Conservation (phyloP, 2,329 filamentous ascomycete species). For the Clathrospora elynae region DNA sequence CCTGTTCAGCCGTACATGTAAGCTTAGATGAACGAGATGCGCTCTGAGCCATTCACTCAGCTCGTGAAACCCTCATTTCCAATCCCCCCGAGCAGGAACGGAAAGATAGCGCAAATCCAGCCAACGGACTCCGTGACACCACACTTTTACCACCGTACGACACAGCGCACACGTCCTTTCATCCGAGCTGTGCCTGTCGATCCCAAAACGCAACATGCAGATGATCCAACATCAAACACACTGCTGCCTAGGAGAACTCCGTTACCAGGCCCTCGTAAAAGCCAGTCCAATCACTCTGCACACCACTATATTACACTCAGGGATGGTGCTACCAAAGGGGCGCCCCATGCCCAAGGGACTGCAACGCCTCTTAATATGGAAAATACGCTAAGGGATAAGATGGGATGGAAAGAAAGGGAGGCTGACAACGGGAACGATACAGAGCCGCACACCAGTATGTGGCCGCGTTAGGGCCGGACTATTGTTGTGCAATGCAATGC, state of each 20-base stretch:
- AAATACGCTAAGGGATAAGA: slow-evolving; percentile 6
- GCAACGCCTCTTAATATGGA: slow-evolving; percentile 28
- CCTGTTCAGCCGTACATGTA: too few species aligned
- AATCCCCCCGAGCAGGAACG: too few species aligned
- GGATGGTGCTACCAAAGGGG: slow-evolving; percentile 14
- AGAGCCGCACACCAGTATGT: slow-evolving; percentile 31
- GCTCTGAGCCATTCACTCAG: slow-evolving; percentile 7
- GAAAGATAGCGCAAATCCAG: slow-evolving; percentile 13
- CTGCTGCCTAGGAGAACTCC: slow-evolving; percentile 18
- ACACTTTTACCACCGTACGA: slow-evolving; percentile 2
- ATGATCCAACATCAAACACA: slow-evolving; percentile 16
- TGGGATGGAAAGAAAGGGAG: slow-evolving; percentile 17
- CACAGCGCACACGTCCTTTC: slow-evolving; percentile 9
- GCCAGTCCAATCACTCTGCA: too few species aligned
- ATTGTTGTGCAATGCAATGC: too few species aligned
- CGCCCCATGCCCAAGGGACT: slow-evolving; percentile 15
- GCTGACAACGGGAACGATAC: slow-evolving; percentile 24
- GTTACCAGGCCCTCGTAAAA: slow-evolving; percentile 16
- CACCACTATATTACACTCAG: slow-evolving; percentile 1
- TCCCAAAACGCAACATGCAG: slow-evolving; percentile 20
- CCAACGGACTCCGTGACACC: slow-evolving; percentile 12
- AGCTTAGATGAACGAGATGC: too few species aligned
- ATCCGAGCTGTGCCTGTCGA: slow-evolving; percentile 22
- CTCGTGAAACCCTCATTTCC: slow-evolving; percentile 18
- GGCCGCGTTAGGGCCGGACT: slow-evolving; percentile 16